Base-by-base conservation (phyloP, 163 green algal species). In the Chlorella variabilis region DNA sequence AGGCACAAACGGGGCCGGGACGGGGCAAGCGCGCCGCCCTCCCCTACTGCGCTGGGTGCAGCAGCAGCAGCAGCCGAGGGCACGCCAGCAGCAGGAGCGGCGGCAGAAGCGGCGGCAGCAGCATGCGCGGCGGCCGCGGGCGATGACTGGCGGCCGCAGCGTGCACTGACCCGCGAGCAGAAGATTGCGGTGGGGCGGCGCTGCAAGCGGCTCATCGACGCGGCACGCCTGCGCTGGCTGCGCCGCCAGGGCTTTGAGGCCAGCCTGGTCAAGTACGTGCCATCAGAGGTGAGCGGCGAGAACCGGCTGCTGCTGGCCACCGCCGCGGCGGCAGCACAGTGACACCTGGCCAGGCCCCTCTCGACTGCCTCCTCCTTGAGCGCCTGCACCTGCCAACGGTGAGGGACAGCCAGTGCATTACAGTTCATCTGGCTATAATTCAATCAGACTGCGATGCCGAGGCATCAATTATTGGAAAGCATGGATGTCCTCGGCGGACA, bases 161-260 rank as follows among this genome's bases (percentile, higher is more conserved):
- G 13, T 17, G 48, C 49, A 27, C 62, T 94, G n/a, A 29, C 77
- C 0, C 82, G 91, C 2, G n/a, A 75, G 18, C 31, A 84, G 33
- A 85, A 92, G 9, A 93, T 96, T 34, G 83, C 61, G 0, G 58
- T 97, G 8, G 93, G 93, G 0, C 42, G 75, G 58, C 88, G 87
- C 67, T 97, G 93, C 88, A 97, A 97, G 86, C 81, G 87, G 69
- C 81, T 97, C 42, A 91, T 97, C 23, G 93, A 97, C 75, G 63
- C 78, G 17, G 91, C 82, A 0, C 82, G 92, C 23, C 77, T 88
- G 73, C 51, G 59, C 2, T 96, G 87, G 86, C 83, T 93, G 70
- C 80, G 49, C 27, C 34, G 68, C 21, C 77, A 81, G 58, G 78
- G 78, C 29, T 88, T 84, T 25, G 49, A 83, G 69, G 76, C 81